A percentile compares a stretch with the other conserved stretches of the same genome.
These are phyloP conservation scores for Geotrichum bryndzae DNA, from an alignment of 1,139 yeast genomes.

Conservation along the genomic window DNA sequence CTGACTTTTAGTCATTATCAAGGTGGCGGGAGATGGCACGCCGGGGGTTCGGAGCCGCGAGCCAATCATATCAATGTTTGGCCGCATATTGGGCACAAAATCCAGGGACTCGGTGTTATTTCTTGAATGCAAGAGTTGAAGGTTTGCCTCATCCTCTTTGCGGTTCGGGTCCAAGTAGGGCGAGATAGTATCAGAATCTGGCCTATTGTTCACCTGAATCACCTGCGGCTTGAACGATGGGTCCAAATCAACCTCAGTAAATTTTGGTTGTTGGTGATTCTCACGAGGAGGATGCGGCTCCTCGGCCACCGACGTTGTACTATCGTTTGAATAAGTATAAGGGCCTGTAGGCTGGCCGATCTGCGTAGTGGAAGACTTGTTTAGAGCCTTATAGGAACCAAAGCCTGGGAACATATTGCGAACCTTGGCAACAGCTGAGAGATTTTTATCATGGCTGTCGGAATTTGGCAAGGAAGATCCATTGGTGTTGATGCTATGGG, in stretches of 20 bases:
- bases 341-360: slow-evolving; percentile 2
- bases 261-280: slow-evolving; percentile 4
- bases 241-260: slow-evolving; percentile 14
- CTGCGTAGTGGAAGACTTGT: slow-evolving; percentile 4
- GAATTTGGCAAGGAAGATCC: slow-evolving; percentile 8
- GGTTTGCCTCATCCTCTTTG: background rate
- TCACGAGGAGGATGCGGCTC: background rate
- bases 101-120: slow-evolving; percentile 14
- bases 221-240: slow-evolving; percentile 17
- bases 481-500: background rate
- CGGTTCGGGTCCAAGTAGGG: background rate
- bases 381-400: slow-evolving; percentile 13
- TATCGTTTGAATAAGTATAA: slow-evolving; percentile 9
- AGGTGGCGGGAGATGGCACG: slow-evolving; percentile 14
- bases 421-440: slow-evolving; percentile 14
- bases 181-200: background rate
- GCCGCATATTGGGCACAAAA: slow-evolving; percentile 18
- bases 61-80: slow-evolving; percentile 16
- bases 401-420: slow-evolving; percentile 19
- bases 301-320: slow-evolving; percentile 10
- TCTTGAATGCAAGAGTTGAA: slow-evolving; percentile 4
- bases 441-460: slow-evolving; percentile 1
- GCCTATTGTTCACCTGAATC: slow-evolving; percentile 2
- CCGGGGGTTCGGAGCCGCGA: slow-evolving; percentile 15
- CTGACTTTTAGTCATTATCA: slow-evolving; percentile 18